phyloP scores from a whole-genome alignment of 345 rosid genomes.

The Rhodomyrtus tomentosa region DNA sequence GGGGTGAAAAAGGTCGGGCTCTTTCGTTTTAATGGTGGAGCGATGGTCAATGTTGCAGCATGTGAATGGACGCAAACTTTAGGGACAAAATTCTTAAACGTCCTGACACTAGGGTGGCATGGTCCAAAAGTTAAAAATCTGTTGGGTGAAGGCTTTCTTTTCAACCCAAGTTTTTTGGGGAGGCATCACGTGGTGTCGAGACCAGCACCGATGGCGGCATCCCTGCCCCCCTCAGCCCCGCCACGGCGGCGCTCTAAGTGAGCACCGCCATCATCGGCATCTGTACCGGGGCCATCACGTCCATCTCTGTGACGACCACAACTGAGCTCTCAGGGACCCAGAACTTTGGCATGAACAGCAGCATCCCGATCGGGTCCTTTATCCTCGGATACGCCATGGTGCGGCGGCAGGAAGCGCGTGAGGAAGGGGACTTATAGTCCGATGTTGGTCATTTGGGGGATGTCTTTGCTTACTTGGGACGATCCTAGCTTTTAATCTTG shows the following conservation, averaged over 20 bases:
- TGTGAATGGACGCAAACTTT: background rate
- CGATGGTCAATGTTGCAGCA: background rate
- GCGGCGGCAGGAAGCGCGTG: slow-evolving; percentile 34
- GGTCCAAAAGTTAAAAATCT: background rate
- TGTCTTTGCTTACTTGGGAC: slow-evolving; percentile 41
- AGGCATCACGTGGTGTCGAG: slow-evolving; percentile 29
- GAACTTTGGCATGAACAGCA: slow-evolving; percentile 65
- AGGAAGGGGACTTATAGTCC: slow-evolving; percentile 43
- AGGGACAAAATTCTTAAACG: background rate
- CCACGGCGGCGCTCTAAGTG: slow-evolving; percentile 22
- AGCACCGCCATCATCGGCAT: slow-evolving; percentile 54
- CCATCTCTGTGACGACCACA: slow-evolving; percentile 55
- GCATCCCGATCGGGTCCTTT: slow-evolving; percentile 71
- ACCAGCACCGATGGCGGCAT: slow-evolving; percentile 35
- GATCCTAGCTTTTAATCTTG: slow-evolving; percentile 31
- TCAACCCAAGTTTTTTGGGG: slow-evolving; percentile 11
- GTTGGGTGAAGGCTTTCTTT: background rate
- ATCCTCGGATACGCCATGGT: slow-evolving; percentile 56
- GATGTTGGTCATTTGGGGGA: slow-evolving; percentile 68
- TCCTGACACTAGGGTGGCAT: background rate
- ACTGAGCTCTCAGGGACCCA: slow-evolving; percentile 53
- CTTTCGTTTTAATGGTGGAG: background rate
- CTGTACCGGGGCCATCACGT: slow-evolving; percentile 60
- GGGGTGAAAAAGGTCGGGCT: background rate
- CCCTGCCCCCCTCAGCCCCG: slow-evolving; percentile 34